phyloP scores from a whole-genome alignment of 805 yeast genomes.

The Huiozyma sinensis region DNA sequence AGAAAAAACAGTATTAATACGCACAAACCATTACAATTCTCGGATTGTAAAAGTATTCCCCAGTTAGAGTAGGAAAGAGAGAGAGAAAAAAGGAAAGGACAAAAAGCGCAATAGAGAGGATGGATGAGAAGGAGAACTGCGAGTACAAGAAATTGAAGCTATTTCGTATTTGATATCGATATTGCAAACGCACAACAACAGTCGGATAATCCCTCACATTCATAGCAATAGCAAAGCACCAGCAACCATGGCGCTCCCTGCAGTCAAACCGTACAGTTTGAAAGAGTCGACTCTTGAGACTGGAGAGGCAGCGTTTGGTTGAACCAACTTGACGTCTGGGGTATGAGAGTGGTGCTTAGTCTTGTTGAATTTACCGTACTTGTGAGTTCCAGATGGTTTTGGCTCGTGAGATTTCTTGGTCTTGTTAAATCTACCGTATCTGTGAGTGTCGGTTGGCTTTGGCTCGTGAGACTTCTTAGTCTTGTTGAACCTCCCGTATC shows the following conservation, averaged over 20 bases:
- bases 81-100: neutral
- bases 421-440: constrained; percentile 43
- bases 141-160: neutral
- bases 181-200: neutral
- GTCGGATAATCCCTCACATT: neutral
- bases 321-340: constrained; percentile 12
- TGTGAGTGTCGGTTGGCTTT: constrained; percentile 42
- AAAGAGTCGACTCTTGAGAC: constrained; percentile 15
- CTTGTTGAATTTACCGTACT: constrained; percentile 43
- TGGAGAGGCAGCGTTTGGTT: constrained; percentile 10
- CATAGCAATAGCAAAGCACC: constrained; percentile 40
- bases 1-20: no score
- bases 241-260: constrained; percentile 40
- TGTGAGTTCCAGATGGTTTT: constrained; percentile 42
- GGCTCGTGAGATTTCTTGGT: constrained; percentile 26
- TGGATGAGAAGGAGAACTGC: neutral
- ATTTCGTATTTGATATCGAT: neutral
- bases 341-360: constrained; percentile 18
- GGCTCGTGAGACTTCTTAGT: constrained; percentile 27
- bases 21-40: no score
- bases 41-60: no score
- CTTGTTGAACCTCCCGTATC: constrained; percentile 43
- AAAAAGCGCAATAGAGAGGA: neutral
- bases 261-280: constrained; percentile 25
- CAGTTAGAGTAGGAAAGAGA: neutral